Base-by-base conservation (phyloP, 2,329 filamentous ascomycete genomes). In the Aspergillus novofumigatus region DNA sequence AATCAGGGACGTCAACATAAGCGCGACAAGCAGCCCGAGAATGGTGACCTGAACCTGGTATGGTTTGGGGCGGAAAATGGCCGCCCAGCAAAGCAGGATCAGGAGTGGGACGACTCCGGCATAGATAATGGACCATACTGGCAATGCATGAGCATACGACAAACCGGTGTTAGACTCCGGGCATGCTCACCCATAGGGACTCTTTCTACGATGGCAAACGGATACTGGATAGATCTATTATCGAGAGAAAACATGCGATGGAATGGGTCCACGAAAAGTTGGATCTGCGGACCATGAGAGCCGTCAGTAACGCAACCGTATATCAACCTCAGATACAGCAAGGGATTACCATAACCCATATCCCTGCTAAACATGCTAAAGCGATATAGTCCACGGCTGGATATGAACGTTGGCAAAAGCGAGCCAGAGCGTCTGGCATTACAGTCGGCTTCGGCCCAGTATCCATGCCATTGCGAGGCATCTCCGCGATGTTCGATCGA, bases 171-270 rank as follows among this genome's bases (percentile, higher is more conserved):
- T 14, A 38, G 28, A 21, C 8, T 14, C 21, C 11, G 50, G 42
- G 38, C 52, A 55, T 32, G 78, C 86, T 64, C 80, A 89, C 88
- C 72, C 14, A 96, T 86, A 7, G 91, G 81, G 0, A 99, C 94
- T 60, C 92, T 85, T 74, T 99, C 92, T 52, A 88, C 76, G 56
- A 88, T 81, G 23, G 94, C 91, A 75, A 96, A 89, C 0, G 94
- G 94, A 69, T 89, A 97, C 62, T 91, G 87, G 58, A 97, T 91
- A 51, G 86, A 80, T 25, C 90, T 82, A 71, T 97, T 91, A 71
- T 92, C 89, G 60, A 97, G 83, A 62, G 86, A 89, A 77, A 99
- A 97, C 85, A 97, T 89, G 76, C 91, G 91, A 73, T 97, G 92
- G 72, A 97, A 97, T 0, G 94, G 94, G 59, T 88, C 86, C 65